These are phyloP conservation scores for Kwoniella pini DNA, from an alignment of 768 basidiomycete species.

Conservation along the genomic window DNA sequence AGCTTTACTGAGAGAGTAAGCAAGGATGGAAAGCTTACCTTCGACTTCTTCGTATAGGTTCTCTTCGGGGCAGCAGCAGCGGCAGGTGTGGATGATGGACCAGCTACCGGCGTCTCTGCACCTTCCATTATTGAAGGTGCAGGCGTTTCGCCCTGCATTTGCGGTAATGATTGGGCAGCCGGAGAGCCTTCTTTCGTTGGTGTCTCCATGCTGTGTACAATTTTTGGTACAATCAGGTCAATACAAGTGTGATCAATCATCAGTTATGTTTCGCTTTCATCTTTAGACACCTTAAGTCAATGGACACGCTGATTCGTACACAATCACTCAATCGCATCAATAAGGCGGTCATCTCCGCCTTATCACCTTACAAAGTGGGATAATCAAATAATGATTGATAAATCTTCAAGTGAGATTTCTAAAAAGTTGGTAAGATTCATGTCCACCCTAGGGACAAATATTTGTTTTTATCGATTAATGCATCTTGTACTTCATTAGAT, in stretches of 20 bases:
- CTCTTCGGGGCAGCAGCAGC: slow-evolving; percentile 12
- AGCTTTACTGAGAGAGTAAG: background rate
- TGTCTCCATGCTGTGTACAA: slow-evolving; percentile 11
- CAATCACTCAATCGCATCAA: too few relatives aligned
- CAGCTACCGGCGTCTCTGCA: slow-evolving; percentile 20
- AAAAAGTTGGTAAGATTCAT: background rate
- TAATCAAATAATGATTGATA: background rate
- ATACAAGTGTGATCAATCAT: too few relatives aligned
- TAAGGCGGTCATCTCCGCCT: slow-evolving; percentile 1
- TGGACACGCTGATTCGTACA: too few relatives aligned
- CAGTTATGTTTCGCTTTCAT: too few relatives aligned
- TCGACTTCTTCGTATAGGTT: slow-evolving; percentile 23
- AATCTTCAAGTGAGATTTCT: background rate
- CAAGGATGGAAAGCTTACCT: slow-evolving; percentile 21
- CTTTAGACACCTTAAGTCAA: too few relatives aligned
- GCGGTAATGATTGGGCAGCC: background rate
- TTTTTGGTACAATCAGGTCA: too few relatives aligned
- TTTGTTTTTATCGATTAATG: background rate
- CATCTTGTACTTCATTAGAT: too few relatives aligned
- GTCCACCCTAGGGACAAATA: background rate
- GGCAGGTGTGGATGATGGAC: slow-evolving; percentile 23
- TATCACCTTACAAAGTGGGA: background rate
- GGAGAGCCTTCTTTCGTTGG: slow-evolving; percentile 25
- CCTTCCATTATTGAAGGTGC: slow-evolving; percentile 4
- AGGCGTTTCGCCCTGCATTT: slow-evolving; percentile 15